Evolutionary conservation across 192 early-diverging fungal genomes (phyloP), one percentile per base, ranked within the genome.

Genomic region (Coemansia sp.): DNA sequence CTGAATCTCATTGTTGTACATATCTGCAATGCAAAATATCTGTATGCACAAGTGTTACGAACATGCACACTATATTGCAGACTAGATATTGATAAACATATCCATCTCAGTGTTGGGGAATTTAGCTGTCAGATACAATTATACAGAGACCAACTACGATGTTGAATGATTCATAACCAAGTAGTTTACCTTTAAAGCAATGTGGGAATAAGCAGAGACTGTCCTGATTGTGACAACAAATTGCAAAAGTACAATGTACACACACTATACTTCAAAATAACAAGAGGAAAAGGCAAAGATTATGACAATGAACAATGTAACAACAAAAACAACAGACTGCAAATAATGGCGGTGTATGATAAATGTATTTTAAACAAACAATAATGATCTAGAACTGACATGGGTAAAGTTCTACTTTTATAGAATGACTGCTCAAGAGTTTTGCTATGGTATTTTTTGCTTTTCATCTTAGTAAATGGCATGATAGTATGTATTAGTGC

Each of bases 151-250:
- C 32, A 32, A 32, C 32, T 32, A 32, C 32, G 32, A 32, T 10
- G 20, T 54, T 11, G 9, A 54, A 22, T 54, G 51, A 54, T 54
- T 54, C 20, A 54, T 54, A 54, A 54, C 51, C 51, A 54, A 7
- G 25, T 32, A 54, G 19, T 22, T 11, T 12, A 54, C 25, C 20
- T 22, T 54, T 14, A 17, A 25, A 32, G 32, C 32, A 32, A 32
- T 32, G 32, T 32, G 32, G 32, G 32, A 32, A 32, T 32, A 32
- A 32, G 32, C 32, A 32, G 32, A 25, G 25, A 22, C 51, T 45
- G 7, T 45, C 5, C 44, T 45, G 13, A 14, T 9, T 54, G 51
- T 22, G 25, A 54, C 20, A 12, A 45, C 5, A 54, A 54, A 2
- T 4, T 12, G 25, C 8, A 54, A 16, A 8, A 25, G 19, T 14